These are phyloP conservation scores for Liriodendron chinense DNA, from an alignment of 164 flowering plant species.

Conservation along the genomic window DNA sequence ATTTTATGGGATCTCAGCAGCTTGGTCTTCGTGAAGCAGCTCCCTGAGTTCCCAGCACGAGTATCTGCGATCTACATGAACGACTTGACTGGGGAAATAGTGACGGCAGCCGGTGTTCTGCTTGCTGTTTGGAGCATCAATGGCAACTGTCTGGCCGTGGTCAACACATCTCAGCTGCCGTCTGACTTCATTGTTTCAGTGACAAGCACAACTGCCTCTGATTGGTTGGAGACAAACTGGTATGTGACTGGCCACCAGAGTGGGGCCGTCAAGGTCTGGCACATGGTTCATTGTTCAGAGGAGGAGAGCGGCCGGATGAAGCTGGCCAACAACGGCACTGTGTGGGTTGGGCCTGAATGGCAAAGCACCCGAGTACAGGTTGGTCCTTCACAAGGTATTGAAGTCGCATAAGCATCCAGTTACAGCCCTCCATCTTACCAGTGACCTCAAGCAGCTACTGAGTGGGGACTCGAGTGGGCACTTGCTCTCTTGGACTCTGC, in stretches of 20 bases:
- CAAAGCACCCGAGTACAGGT: slow-evolving; percentile 68
- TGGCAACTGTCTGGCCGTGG: slow-evolving; percentile 86
- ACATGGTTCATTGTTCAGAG: slow-evolving; percentile 74
- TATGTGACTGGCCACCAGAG: slow-evolving; percentile 95
- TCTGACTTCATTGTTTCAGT: slow-evolving; percentile 83
- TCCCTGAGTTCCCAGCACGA: slow-evolving; percentile 89
- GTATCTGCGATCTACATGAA: slow-evolving; percentile 88
- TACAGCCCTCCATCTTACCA: slow-evolving; percentile 76
- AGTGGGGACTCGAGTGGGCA: slow-evolving; percentile 92
- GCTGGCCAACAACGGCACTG: slow-evolving; percentile 23
- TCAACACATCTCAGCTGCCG: slow-evolving; percentile 91
- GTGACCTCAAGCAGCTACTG: slow-evolving; percentile 79
- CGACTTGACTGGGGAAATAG: slow-evolving; percentile 83
- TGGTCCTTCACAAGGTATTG: slow-evolving; percentile 77
- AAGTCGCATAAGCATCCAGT: slow-evolving; percentile 86
- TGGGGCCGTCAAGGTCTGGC: slow-evolving; percentile 96
- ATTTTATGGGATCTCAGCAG: slow-evolving; percentile 96
- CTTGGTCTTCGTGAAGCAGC: slow-evolving; percentile 78
- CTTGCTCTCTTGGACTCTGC: slow-evolving; percentile 83
- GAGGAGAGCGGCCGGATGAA: slow-evolving; percentile 40
- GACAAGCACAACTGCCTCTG: slow-evolving; percentile 75
- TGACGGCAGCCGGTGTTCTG: slow-evolving; percentile 88
- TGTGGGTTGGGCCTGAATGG: slow-evolving; percentile 44
- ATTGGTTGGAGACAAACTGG: slow-evolving; percentile 91
- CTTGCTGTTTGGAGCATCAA: slow-evolving; percentile 97